phyloP scores from a whole-genome alignment of 163 green algal species.

The Smithsoniella earleae region DNA sequence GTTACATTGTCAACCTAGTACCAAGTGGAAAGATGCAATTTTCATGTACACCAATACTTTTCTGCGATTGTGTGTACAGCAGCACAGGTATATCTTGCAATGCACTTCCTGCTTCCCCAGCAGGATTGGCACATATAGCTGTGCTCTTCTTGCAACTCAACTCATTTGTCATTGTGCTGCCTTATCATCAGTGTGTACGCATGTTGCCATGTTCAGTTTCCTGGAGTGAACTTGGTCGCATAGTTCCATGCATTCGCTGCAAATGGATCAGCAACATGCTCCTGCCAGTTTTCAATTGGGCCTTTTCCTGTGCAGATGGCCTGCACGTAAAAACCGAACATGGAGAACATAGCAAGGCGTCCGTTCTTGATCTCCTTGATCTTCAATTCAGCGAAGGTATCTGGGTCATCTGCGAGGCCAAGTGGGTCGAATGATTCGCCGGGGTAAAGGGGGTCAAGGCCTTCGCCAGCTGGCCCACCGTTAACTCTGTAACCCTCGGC shows the following conservation, averaged over 20 bases:
- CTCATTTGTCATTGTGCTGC: too few species aligned
- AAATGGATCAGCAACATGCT: constrained; percentile 49
- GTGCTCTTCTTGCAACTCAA: too few species aligned
- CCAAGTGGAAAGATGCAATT: too few species aligned
- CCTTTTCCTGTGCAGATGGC: constrained; percentile 61
- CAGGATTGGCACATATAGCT: too few species aligned
- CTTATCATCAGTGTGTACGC: not conserved
- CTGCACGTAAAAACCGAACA: constrained; percentile 77
- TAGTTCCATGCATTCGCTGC: constrained; percentile 48
- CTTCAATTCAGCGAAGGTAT: constrained; percentile 71
- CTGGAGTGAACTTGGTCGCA: constrained; percentile 51
- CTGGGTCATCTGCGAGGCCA: constrained; percentile 39
- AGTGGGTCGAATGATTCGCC: constrained; percentile 49
- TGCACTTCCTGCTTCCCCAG: too few species aligned
- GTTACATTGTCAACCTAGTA: too few species aligned
- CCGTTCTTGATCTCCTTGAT: constrained; percentile 86
- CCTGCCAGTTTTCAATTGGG: constrained; percentile 48
- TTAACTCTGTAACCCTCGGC: constrained; percentile 75
- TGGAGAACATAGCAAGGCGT: constrained; percentile 73
- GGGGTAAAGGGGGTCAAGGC: constrained; percentile 63
- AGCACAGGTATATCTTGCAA: too few species aligned
- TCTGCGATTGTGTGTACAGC: too few species aligned
- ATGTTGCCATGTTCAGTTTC: not conserved
- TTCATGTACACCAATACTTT: too few species aligned
- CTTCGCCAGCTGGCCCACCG: constrained; percentile 50